Conservation (phyloP, 148 eudicot genomes). For the Dysphania ambrosioides region DNA sequence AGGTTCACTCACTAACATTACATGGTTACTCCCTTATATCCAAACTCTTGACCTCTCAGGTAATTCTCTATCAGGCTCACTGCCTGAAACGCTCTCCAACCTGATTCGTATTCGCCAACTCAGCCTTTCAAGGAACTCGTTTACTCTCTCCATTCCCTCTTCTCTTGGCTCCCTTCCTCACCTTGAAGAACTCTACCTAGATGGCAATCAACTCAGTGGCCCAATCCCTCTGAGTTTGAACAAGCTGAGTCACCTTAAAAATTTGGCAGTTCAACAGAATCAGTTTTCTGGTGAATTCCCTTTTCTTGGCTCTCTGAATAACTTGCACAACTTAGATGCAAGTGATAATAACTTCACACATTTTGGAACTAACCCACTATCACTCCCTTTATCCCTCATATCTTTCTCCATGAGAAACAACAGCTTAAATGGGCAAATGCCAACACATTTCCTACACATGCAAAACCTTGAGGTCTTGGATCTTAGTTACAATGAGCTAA, state of each 20-base stretch:
- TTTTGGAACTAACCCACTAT: slow-evolving; percentile 20
- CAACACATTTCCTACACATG: slow-evolving; percentile 20
- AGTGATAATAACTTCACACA: slow-evolving; percentile 32
- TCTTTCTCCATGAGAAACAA: slow-evolving; percentile 41
- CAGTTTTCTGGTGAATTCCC: slow-evolving; percentile 38
- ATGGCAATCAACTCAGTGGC: slow-evolving; percentile 37
- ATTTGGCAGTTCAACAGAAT: slow-evolving; percentile 40
- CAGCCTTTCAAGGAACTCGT: slow-evolving; percentile 34
- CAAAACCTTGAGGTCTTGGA: slow-evolving; percentile 38
- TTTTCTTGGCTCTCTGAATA: slow-evolving; percentile 29
- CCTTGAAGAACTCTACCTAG: slow-evolving; percentile 39
- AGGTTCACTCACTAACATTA: slow-evolving; percentile 26
- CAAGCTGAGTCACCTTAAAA: slow-evolving; percentile 27
- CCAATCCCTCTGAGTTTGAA: slow-evolving; percentile 37
- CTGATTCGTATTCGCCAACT: slow-evolving; percentile 38
- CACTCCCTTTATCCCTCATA: slow-evolving; percentile 33
- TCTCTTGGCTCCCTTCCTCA: slow-evolving; percentile 34
- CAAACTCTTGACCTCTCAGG: slow-evolving; percentile 38
- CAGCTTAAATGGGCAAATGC: slow-evolving; percentile 27
- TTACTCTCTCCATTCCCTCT: slow-evolving; percentile 31
- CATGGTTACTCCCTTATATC: slow-evolving; percentile 36
- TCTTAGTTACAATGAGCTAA: slow-evolving; percentile 36
- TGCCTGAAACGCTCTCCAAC: slow-evolving; percentile 34
- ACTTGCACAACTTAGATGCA: slow-evolving; percentile 31
- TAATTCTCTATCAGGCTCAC: slow-evolving; percentile 38